Percentiles rank a stretch among this genome's conserved stretches.
Conservation (phyloP, 1,284 basidiomycete genomes). For the Cutaneotrichosporon cyanovorans region DNA sequence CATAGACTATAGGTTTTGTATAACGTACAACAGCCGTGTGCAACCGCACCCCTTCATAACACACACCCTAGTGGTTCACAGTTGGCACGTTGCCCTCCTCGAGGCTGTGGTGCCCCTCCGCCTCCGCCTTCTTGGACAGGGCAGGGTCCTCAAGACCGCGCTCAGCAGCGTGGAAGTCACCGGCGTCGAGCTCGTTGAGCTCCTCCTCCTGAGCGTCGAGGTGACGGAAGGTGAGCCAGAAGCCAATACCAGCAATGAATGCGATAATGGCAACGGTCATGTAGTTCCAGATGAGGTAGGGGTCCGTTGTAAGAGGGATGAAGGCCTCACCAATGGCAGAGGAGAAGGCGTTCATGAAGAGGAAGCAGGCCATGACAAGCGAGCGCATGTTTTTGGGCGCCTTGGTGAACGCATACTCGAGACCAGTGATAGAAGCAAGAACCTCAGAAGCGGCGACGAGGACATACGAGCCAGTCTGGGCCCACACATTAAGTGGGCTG, state of each 20-base stretch:
- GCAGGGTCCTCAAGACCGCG: no score
- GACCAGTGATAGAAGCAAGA: constrained; percentile 49
- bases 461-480: constrained; percentile 44
- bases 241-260: constrained; percentile 28
- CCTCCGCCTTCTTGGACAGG: no score
- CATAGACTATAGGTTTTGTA: no score
- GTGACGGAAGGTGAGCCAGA: constrained; percentile 19
- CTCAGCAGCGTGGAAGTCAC: neutral
- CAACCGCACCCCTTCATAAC: no score
- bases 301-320: constrained; percentile 40
- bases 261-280: constrained; percentile 44
- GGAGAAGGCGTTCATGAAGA: constrained; percentile 48
- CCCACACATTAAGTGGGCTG: constrained; percentile 35
- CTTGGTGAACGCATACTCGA: constrained; percentile 49
- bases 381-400: constrained; percentile 47
- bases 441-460: constrained; percentile 49
- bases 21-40: no score
- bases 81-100: no score
- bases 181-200: constrained; percentile 2
- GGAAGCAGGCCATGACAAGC: constrained; percentile 41
- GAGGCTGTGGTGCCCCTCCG: no score
- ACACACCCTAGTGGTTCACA: no score
- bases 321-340: constrained; percentile 43
- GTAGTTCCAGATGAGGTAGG: constrained; percentile 45
- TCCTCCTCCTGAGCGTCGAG: constrained; percentile 24